A percentile compares a stretch with the other conserved stretches of the same genome.
These are phyloP conservation scores for Apophysomyces ossiformis DNA, from an alignment of 371 early-diverging fungal genomes.

Conservation along the genomic window DNA sequence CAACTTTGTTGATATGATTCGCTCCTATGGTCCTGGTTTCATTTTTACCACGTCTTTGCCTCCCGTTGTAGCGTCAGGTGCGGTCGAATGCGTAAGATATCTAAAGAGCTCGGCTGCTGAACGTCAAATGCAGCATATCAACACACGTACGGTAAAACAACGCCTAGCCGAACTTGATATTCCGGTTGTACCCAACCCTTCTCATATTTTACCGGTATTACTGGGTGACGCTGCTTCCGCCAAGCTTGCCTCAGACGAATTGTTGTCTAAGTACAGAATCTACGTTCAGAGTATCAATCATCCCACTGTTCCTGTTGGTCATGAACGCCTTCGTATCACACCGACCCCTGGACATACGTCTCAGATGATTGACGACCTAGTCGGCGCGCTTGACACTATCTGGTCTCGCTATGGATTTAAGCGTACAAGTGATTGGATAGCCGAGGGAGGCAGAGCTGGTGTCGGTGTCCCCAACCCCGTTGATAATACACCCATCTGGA, in stretches of 20 bases:
- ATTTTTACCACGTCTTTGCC: slow-evolving; percentile 97
- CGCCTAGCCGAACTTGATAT: slow-evolving; percentile 77
- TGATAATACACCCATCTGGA: slow-evolving; percentile 58
- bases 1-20: slow-evolving; percentile 86
- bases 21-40: slow-evolving; percentile 95
- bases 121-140: slow-evolving; percentile 83
- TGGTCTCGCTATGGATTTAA: slow-evolving; percentile 82
- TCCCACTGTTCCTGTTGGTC: slow-evolving; percentile 89
- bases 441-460: slow-evolving; percentile 79
- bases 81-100: slow-evolving; percentile 83
- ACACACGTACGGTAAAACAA: slow-evolving; percentile 79
- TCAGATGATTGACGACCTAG: slow-evolving; percentile 75
- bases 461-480: slow-evolving; percentile 62
- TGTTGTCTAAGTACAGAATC: slow-evolving; percentile 80
- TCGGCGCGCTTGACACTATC: slow-evolving; percentile 74
- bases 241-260: slow-evolving; percentile 84
- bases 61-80: slow-evolving; percentile 87
- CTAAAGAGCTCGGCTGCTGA: slow-evolving; percentile 76
- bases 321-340: slow-evolving; percentile 94
- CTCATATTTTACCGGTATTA: slow-evolving; percentile 90
- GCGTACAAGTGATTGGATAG: slow-evolving; percentile 78
- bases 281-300: slow-evolving; percentile 96
- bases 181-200: slow-evolving; percentile 94
- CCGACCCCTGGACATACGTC: slow-evolving; percentile 89
- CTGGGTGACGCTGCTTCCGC: slow-evolving; percentile 90